Base-by-base conservation (phyloP, 331 rosid species). In the Saraca asoca region DNA sequence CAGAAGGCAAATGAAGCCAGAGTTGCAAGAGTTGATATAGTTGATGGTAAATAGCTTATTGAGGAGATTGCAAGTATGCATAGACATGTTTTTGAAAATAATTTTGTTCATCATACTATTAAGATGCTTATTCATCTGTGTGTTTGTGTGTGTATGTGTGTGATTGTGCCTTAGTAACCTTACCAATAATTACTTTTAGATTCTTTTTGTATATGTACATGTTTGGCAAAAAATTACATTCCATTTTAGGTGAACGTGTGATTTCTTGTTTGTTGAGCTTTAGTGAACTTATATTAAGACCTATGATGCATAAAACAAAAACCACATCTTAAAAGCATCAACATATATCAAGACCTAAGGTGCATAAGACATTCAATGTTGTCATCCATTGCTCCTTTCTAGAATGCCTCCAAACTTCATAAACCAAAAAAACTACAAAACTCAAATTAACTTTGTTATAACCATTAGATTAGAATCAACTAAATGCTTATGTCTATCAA, bases 21-120 rank as follows among this genome's bases (percentile, higher is more conserved):
- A 85, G 96, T 88, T 64, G 95, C 96, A 31, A 97, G 97, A 73
- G 98, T 96, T n/a, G 96, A 94, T 85, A 85, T 94, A 70, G 98
- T 94, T 66, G 98, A 97, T 13, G 98, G 97, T 33, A 75, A 80
- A 72, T 97, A 94, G 68, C 98, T 94, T 51, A 83, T 94, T 16
- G 91, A 83, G 80, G 92, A 94, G 81, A 81, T 94, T 84, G 96
- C 95, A 18, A 85, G 98, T 90, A 93, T 59, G 78, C 73, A 68
- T 73, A 55, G 41, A 20, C 52, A 83, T 75, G 43, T 78, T 53
- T 73, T 51, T 69, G 57, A 45, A 9, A 50, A 14, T 55, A 66
- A 70, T 54, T 71, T 63, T 57, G 19, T 63, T 58, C 33, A 58
- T 46, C 14, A n/a, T 51, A 12, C 50, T 24, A 16, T 24, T 57